Evolutionary conservation across 2,329 filamentous ascomycete species (phyloP).

Genomic region (Botrytis aclada): DNA sequence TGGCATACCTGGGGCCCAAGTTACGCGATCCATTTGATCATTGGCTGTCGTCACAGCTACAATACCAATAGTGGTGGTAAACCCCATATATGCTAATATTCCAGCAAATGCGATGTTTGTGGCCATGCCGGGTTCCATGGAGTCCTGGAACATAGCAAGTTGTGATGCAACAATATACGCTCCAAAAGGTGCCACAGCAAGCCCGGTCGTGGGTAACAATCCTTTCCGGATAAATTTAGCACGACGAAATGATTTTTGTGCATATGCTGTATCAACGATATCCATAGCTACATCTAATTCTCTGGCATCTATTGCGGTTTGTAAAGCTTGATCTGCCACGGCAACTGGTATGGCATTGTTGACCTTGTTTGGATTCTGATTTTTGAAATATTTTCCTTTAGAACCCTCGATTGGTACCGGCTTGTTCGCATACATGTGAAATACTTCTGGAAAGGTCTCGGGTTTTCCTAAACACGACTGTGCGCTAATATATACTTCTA

Average conservation of each 20-base stretch:
- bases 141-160: constrained; percentile 63
- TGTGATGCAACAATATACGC: constrained; percentile 69
- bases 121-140: constrained; percentile 73
- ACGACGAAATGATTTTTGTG: constrained; percentile 62
- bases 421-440: constrained; percentile 82
- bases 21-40: constrained; percentile 92
- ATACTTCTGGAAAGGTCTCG: constrained; percentile 73
- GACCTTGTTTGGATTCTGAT: constrained; percentile 64
- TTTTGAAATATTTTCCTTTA: constrained; percentile 56
- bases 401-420: constrained; percentile 62
- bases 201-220: constrained; percentile 55
- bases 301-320: constrained; percentile 74
- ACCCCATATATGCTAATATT: constrained; percentile 77
- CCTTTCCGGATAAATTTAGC: constrained; percentile 65
- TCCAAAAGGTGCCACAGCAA: constrained; percentile 60
- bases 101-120: constrained; percentile 77
- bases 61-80: constrained; percentile 76
- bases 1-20: constrained; percentile 80
- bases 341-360: constrained; percentile 69
- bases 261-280: constrained; percentile 68
- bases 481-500: constrained; percentile 72
- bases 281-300: constrained; percentile 75
- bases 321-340: constrained; percentile 70
- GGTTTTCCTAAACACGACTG: constrained; percentile 71
- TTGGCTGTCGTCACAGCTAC: constrained; percentile 84